Percentiles rank a stretch among this genome's conserved stretches.
These are phyloP conservation scores for Poronia punctata DNA, from an alignment of 495 filamentous ascomycete genomes.

Conservation along the genomic window DNA sequence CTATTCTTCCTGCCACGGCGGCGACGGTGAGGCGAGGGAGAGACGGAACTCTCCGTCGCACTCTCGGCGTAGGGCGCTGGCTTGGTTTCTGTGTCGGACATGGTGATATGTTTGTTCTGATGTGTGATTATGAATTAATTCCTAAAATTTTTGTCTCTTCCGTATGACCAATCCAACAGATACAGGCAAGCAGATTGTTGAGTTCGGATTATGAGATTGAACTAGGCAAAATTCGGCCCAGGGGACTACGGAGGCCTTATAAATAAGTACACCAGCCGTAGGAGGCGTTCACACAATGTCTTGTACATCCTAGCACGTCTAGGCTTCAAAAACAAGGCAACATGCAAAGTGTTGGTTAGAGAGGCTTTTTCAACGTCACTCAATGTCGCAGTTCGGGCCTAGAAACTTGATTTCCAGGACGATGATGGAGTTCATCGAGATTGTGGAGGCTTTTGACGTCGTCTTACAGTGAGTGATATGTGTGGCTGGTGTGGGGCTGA, in stretches of 20 bases:
- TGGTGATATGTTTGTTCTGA: neutral
- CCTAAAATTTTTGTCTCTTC: too few relatives aligned
- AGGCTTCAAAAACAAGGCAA: neutral
- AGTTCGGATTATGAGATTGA: too few relatives aligned
- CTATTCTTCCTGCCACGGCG: constrained; percentile 3
- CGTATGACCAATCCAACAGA: too few relatives aligned
- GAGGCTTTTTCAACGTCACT: constrained; percentile 5
- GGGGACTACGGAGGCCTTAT: constrained; percentile 1
- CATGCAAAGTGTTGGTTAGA: neutral
- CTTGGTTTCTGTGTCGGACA: constrained; percentile 9
- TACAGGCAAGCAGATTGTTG: too few relatives aligned
- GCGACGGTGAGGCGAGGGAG: constrained; percentile 2
- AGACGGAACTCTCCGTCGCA: constrained; percentile 9
- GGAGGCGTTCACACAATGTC: neutral
- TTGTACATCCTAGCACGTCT: too few relatives aligned
- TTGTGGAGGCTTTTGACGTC: constrained; percentile 7
- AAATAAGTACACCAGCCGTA: neutral
- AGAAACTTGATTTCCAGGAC: constrained; percentile 6
- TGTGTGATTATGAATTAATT: too few relatives aligned
- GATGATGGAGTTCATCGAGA: neutral
- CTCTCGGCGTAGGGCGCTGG: constrained; percentile 7
- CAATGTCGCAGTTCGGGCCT: neutral
- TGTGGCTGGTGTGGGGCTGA: constrained; percentile 5
- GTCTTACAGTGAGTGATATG: neutral
- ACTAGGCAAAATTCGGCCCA: neutral